Conservation (phyloP, 148 eudicot genomes). For the Linanthus parryae region DNA sequence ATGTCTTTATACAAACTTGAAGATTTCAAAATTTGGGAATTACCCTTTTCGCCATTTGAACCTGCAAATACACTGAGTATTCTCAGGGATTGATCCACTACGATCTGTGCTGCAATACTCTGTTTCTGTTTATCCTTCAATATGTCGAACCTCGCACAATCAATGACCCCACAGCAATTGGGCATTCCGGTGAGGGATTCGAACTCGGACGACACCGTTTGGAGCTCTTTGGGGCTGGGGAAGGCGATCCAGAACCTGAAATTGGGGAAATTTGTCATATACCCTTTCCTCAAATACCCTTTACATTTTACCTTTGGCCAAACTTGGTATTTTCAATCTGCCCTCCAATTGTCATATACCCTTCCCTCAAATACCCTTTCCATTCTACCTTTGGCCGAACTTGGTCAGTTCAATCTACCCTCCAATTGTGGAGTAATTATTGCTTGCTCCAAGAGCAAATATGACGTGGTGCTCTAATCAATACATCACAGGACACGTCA, state of each 20-base stretch:
- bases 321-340: no score
- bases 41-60: conserved; percentile 33
- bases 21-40: conserved; percentile 40
- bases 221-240: conserved; percentile 41
- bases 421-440: no score
- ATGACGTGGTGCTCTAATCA: no score
- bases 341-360: no score
- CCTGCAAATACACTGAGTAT: conserved; percentile 78
- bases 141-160: conserved; percentile 44
- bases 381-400: no score
- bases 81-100: conserved; percentile 62
- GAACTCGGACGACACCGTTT: conserved; percentile 28
- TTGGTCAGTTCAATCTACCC: no score
- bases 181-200: conserved; percentile 47
- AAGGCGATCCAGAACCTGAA: conserved; percentile 88
- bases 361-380: no score
- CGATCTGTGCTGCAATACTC: conserved; percentile 61
- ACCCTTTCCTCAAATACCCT: no score
- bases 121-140: conserved; percentile 13
- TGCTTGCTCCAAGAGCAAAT: no score
- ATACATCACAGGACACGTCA: no score
- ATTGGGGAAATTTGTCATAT: no score
- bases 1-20: conserved; percentile 59
- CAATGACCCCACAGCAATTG: conserved; percentile 73
- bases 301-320: no score